These are phyloP conservation scores for Ophiosphaerella korrae DNA, from an alignment of 2,329 filamentous ascomycete genomes.

Conservation along the genomic window DNA sequence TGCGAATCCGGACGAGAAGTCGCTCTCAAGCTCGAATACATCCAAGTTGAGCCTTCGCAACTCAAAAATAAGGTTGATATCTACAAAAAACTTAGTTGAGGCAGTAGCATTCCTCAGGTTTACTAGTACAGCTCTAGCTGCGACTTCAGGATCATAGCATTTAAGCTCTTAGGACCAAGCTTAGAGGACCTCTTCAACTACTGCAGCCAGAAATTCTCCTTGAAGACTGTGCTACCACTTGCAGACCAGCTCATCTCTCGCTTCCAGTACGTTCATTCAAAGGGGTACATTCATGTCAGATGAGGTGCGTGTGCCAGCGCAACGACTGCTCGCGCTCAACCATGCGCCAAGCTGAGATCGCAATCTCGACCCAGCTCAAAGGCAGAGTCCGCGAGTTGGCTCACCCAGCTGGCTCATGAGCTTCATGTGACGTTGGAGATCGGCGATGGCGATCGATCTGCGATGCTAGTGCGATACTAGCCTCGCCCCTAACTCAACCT, in stretches of 20 bases:
- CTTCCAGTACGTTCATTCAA: slow-evolving; percentile 99
- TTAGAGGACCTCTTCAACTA: slow-evolving; percentile 99
- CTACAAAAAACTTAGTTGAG: slow-evolving; percentile 85
- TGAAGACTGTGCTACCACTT: slow-evolving; percentile 96
- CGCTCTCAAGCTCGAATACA: slow-evolving; percentile 98
- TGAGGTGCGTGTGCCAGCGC: no score
- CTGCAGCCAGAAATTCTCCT: slow-evolving; percentile 98
- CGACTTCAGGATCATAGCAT: slow-evolving; percentile 99
- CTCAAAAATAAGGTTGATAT: slow-evolving; percentile 98
- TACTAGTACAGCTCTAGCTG: slow-evolving; percentile 99
- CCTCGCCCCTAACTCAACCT: no score
- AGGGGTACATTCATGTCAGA: slow-evolving; percentile 99
- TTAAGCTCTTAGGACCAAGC: slow-evolving; percentile 92
- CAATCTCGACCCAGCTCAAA: no score
- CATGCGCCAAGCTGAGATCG: no score
- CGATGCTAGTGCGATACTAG: no score
- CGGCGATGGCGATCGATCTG: no score
- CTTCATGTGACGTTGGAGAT: no score
- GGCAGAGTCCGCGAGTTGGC: no score
- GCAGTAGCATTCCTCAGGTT: slow-evolving; percentile 97
- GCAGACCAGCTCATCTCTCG: slow-evolving; percentile 98
- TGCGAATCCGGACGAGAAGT: slow-evolving; percentile 99
- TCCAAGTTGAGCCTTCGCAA: slow-evolving; percentile 99
- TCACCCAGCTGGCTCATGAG: no score
- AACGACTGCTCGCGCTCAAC: no score